phyloP scores from a whole-genome alignment of 495 filamentous ascomycete species.

The Aspergillus carlsbadensis region DNA sequence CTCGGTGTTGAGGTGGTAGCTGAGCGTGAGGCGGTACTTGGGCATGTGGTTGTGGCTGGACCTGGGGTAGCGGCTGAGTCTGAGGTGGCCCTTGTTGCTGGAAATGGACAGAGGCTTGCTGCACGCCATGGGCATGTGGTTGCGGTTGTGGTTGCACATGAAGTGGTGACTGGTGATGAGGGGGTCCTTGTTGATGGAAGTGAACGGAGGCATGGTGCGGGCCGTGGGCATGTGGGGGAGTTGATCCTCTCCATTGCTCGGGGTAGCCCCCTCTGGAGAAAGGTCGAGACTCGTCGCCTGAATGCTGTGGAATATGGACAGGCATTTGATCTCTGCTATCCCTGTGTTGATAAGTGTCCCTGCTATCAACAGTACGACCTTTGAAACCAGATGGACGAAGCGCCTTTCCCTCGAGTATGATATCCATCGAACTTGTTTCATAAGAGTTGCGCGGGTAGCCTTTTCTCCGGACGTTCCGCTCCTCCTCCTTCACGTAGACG shows the following conservation, averaged over 20 bases:
- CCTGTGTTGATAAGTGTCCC: slow-evolving; percentile 8
- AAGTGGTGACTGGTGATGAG: background rate
- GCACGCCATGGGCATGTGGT: background rate
- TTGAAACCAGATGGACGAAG: background rate
- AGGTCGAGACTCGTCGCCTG: slow-evolving; percentile 3
- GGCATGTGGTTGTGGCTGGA: background rate
- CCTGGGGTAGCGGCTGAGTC: background rate
- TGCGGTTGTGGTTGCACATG: background rate
- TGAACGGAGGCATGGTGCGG: background rate
- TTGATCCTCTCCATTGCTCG: slow-evolving; percentile 2
- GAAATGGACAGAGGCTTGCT: background rate
- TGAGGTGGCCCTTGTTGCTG: slow-evolving; percentile 10
- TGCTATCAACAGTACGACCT: background rate
- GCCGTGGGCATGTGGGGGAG: slow-evolving; percentile 1
- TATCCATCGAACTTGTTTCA: slow-evolving; percentile 35
- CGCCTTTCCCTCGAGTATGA: slow-evolving; percentile 36
- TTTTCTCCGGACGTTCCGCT: slow-evolving; percentile 26
- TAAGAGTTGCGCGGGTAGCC: slow-evolving; percentile 29
- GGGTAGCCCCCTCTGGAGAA: background rate
- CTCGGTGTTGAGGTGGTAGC: background rate
- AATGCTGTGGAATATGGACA: background rate
- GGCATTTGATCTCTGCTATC: slow-evolving; percentile 7
- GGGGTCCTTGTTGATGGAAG: slow-evolving; percentile 13
- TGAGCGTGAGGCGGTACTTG: background rate
- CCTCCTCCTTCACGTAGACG: slow-evolving; percentile 36